Percentiles rank a stretch among this genome's conserved stretches.
These are phyloP conservation scores for Pyrus communis DNA, from an alignment of 306 rosid species.

Conservation along the genomic window DNA sequence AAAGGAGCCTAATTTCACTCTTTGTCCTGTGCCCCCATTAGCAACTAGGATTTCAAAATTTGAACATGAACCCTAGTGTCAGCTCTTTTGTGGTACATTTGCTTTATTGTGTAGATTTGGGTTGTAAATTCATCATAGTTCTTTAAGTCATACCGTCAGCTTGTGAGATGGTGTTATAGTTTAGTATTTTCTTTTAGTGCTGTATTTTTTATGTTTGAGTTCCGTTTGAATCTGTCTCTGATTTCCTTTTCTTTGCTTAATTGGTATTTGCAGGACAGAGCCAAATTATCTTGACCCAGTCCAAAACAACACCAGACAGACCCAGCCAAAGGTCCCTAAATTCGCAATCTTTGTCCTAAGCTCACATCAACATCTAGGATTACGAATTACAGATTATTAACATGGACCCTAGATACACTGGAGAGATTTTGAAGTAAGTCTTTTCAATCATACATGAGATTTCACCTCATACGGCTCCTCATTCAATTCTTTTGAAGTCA, in stretches of 20 bases:
- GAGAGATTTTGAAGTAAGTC: constrained; percentile 40
- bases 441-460: not conserved
- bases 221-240: not conserved
- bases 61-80: no score
- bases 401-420: constrained; percentile 38
- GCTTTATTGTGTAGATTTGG: not conserved
- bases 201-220: not conserved
- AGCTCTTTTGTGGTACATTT: not conserved
- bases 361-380: not conserved
- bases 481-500: not conserved
- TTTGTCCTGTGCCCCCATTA: not conserved
- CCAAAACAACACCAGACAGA: not conserved
- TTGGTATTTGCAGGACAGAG: not conserved
- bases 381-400: not conserved
- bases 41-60: not conserved
- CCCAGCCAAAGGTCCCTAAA: not conserved
- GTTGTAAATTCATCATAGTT: not conserved
- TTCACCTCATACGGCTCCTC: not conserved
- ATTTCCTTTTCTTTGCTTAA: not conserved
- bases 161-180: not conserved
- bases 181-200: not conserved
- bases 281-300: not conserved
- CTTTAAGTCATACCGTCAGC: not conserved
- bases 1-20: not conserved
- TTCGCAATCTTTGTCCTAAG: not conserved